A percentile compares a stretch with the other conserved stretches of the same genome.
Evolutionary conservation across 129 eudicot genomes (phyloP).

Genomic region (Chrysanthemum makinoi): DNA sequence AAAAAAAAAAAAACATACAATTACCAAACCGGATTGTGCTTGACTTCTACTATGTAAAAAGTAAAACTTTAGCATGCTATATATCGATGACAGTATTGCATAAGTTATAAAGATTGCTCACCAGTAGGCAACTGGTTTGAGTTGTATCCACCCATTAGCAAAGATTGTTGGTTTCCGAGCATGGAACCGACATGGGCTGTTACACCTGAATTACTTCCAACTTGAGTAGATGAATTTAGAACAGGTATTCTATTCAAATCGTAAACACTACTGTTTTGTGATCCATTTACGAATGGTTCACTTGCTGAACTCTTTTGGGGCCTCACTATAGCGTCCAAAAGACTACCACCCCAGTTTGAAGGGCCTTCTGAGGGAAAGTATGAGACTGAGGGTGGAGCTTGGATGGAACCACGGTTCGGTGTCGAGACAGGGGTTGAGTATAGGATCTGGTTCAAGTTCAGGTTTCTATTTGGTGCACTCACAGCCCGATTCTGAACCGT

Average conservation of each 20-base stretch:
- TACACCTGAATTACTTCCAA: slow-evolving; percentile 4
- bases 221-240: slow-evolving; percentile 29
- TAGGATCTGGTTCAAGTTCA: slow-evolving; percentile 6
- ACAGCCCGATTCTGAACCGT: slow-evolving; percentile 4
- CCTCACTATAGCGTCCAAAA: slow-evolving; percentile 40
- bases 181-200: slow-evolving; percentile 10
- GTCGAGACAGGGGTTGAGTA: slow-evolving; percentile 17
- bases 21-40: no score
- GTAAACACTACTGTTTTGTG: slow-evolving; percentile 25
- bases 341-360: slow-evolving; percentile 35
- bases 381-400: slow-evolving; percentile 14
- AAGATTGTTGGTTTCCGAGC: slow-evolving; percentile 31
- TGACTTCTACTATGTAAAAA: slow-evolving; percentile 6
- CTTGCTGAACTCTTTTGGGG: not conserved
- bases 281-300: slow-evolving; percentile 10
- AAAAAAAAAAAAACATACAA: no score
- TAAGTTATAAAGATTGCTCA: slow-evolving; percentile 23
- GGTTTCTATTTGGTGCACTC: slow-evolving; percentile 7
- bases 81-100: not conserved
- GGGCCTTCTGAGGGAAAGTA: slow-evolving; percentile 26
- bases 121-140: slow-evolving; percentile 29
- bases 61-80: not conserved
- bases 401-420: slow-evolving; percentile 8
- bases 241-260: slow-evolving; percentile 10
- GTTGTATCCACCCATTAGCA: slow-evolving; percentile 13